These are phyloP conservation scores for Sherardia arvensis DNA, from an alignment of 257 asterid genomes.

Conservation along the genomic window DNA sequence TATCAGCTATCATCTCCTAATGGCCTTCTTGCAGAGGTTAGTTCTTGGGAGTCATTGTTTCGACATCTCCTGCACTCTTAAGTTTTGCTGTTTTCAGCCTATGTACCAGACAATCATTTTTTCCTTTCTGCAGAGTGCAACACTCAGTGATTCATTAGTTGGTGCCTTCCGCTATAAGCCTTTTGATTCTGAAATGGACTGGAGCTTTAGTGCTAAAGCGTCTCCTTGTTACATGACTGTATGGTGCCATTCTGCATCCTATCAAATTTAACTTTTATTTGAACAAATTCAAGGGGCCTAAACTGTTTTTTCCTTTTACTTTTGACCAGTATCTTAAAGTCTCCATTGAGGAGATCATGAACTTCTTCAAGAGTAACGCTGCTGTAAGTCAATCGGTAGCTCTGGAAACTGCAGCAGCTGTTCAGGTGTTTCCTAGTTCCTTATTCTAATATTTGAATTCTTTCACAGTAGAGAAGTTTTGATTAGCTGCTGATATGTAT, in stretches of 20 bases:
- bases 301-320: slow-evolving; percentile 15
- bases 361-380: slow-evolving; percentile 71
- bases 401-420: slow-evolving; percentile 93
- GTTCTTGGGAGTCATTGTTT: slow-evolving; percentile 3
- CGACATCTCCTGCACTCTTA: not conserved
- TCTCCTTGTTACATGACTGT: slow-evolving; percentile 96
- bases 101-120: slow-evolving; percentile 9
- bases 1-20: slow-evolving; percentile 78
- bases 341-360: slow-evolving; percentile 63
- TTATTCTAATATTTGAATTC: slow-evolving; percentile 8
- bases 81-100: not conserved
- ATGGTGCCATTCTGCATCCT: slow-evolving; percentile 23
- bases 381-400: slow-evolving; percentile 86
- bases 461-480: not conserved
- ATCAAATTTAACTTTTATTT: slow-evolving; percentile 7
- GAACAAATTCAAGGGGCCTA: not conserved
- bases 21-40: slow-evolving; percentile 93
- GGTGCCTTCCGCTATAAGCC: slow-evolving; percentile 91
- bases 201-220: slow-evolving; percentile 93
- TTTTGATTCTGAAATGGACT: slow-evolving; percentile 68
- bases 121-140: slow-evolving; percentile 69
- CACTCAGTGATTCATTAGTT: slow-evolving; percentile 61
- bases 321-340: slow-evolving; percentile 77
- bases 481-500: not conserved
- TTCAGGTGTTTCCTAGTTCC: slow-evolving; percentile 60